phyloP scores from a whole-genome alignment of 768 basidiomycete genomes.

The Trametes meyenii region DNA sequence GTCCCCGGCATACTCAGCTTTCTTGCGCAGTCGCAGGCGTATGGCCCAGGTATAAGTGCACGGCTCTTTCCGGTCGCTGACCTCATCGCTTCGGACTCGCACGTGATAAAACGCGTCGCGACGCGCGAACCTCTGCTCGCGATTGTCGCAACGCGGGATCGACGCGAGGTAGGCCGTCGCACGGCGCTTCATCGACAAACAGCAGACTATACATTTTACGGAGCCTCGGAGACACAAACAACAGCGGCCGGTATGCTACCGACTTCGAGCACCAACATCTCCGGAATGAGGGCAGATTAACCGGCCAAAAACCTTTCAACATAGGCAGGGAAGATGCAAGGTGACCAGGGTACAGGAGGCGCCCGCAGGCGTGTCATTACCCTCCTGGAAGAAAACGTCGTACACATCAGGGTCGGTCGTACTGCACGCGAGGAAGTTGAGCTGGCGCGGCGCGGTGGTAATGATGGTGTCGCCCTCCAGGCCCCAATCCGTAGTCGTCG shows the following conservation, averaged over 20 bases:
- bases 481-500: conserved; percentile 56
- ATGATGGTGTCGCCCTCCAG: conserved; percentile 64
- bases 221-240: not conserved
- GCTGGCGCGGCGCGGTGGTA: conserved; percentile 51
- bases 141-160: not conserved
- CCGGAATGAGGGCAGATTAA: conserved; percentile 1
- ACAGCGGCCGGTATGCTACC: not conserved
- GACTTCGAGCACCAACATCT: not conserved
- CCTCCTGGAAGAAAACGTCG: conserved; percentile 52
- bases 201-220: not conserved
- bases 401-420: conserved; percentile 46
- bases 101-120: conserved; percentile 25
- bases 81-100: conserved; percentile 9
- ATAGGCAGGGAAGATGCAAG: conserved; percentile 38
- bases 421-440: conserved; percentile 58
- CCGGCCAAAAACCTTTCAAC: conserved; percentile 23
- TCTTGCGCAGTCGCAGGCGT: conserved; percentile 8
- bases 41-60: not conserved
- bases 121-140: not conserved
- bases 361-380: conserved; percentile 47
- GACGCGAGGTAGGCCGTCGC: not conserved
- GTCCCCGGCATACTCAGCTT: conserved; percentile 7
- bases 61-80: conserved; percentile 20
- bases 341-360: conserved; percentile 33
- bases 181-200: not conserved